Base-by-base conservation (phyloP, 441 rosid genomes). In the Gossypium gossypioides region DNA sequence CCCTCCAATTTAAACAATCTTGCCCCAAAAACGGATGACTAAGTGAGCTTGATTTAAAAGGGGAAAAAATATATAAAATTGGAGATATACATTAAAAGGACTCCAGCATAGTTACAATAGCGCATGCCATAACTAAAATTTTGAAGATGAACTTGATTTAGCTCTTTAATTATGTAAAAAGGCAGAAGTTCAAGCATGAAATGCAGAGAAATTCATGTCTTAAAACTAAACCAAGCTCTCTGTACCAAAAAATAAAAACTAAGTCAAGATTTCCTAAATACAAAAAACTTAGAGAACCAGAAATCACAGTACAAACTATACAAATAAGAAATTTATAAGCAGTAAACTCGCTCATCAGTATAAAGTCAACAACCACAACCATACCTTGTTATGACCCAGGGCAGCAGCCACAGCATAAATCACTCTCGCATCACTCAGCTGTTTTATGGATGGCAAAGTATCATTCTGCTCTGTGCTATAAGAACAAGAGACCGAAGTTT, bases 381-480 rank as follows among this genome's bases (percentile, higher is more conserved):
- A 48, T 71, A 90, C 96, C 97, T 86, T 77, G 85, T 90, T 91
- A 83, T 91, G 98, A 69, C 97, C 97, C 88, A 93, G 70, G 51
- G 97, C 92, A 16, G 97, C 81, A 71, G 96, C 93, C 13, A 89
- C 92, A 67, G 87, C 79, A 52, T 86, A 93, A 22, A 93, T 84
- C 65, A 93, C 81, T 64, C 85, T 85, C 3, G 93, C 92, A 78
- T 85, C 82, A 32, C 64, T 59, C 64, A 87, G 67, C 55, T 78
- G 76, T 51, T 75, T 83, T 34, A 69, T n/a, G 68, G 82, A 72
- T 22, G 81, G 83, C 60, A 73, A 64, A n/a, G 62, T 59, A 44
- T 72, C 81, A 72, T 79, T 70, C 57, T 81, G 72, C 68, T 82
- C 82, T 16, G 72, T 55, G 69, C 76, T 76, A 74, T 68, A 69